Percentiles rank a stretch among this genome's conserved stretches.
phyloP scores from a whole-genome alignment of 768 basidiomycete species.

The Panellus pusillus region DNA sequence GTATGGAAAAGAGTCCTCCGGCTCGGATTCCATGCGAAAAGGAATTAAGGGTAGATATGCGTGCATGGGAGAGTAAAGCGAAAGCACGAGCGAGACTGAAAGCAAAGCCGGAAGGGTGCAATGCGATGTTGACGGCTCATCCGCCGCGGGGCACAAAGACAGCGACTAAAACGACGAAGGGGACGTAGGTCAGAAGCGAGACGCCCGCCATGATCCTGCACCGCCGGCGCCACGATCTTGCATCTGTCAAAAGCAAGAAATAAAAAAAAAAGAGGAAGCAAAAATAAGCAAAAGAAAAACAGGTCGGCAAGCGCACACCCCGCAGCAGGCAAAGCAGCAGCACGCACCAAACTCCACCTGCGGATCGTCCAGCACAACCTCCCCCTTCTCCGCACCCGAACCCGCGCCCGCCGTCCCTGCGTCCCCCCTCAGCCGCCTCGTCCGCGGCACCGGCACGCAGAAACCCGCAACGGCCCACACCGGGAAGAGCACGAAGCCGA shows the following conservation, averaged over 20 bases:
- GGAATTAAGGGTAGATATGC: too few relatives aligned
- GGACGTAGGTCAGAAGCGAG: constrained; percentile 74
- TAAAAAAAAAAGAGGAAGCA: too few relatives aligned
- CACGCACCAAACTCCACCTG: constrained; percentile 74
- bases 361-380: constrained; percentile 73
- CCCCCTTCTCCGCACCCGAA: constrained; percentile 68
- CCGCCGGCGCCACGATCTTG: constrained; percentile 69
- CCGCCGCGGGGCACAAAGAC: constrained; percentile 40
- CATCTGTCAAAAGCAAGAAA: constrained; percentile 48
- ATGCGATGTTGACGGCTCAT: too few relatives aligned
- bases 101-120: too few relatives aligned
- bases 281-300: too few relatives aligned
- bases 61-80: too few relatives aligned
- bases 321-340: background rate
- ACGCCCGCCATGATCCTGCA: constrained; percentile 72
- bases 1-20: too few relatives aligned
- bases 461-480: constrained; percentile 64
- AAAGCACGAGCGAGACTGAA: too few relatives aligned
- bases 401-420: constrained; percentile 62
- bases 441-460: constrained; percentile 52
- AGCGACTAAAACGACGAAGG: constrained; percentile 73
- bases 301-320: background rate
- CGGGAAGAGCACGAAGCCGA: constrained; percentile 67
- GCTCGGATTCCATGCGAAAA: too few relatives aligned
- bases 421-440: constrained; percentile 54